phyloP scores from a whole-genome alignment of 2,329 filamentous ascomycete species.

The Aspergillus persii region DNA sequence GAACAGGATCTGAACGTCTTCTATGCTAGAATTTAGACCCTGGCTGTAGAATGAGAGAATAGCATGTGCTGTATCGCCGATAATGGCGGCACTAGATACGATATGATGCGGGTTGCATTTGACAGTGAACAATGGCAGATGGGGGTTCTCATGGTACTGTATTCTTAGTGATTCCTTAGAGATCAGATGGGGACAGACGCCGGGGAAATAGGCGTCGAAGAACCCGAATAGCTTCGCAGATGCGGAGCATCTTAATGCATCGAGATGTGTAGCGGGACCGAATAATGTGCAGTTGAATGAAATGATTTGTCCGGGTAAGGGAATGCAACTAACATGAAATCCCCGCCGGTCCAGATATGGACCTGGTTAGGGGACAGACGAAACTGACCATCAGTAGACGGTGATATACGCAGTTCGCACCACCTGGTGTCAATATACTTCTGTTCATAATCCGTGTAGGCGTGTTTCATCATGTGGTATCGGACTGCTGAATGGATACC shows the following conservation, averaged over 20 bases:
- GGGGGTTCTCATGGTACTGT: slow-evolving; percentile 79
- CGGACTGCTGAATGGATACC: slow-evolving; percentile 89
- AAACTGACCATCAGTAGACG: slow-evolving; percentile 58
- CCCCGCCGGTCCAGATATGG: slow-evolving; percentile 92
- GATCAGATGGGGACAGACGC: slow-evolving; percentile 65
- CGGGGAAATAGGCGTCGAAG: slow-evolving; percentile 83
- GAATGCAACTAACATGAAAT: slow-evolving; percentile 98
- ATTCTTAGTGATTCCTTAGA: slow-evolving; percentile 63
- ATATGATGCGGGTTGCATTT: slow-evolving; percentile 93
- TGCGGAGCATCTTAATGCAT: slow-evolving; percentile 59
- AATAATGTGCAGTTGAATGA: slow-evolving; percentile 97
- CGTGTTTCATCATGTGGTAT: slow-evolving; percentile 94
- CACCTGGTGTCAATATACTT: slow-evolving; percentile 95
- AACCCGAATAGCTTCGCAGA: slow-evolving; percentile 73
- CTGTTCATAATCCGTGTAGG: slow-evolving; percentile 85
- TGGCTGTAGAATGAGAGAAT: slow-evolving; percentile 99
- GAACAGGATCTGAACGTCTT: slow-evolving; percentile 89
- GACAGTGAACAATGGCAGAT: slow-evolving; percentile 88
- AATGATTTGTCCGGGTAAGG: slow-evolving; percentile 86
- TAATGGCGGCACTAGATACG: slow-evolving; percentile 70
- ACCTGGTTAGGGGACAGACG: slow-evolving; percentile 86
- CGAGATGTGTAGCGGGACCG: slow-evolving; percentile 69
- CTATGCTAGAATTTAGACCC: slow-evolving; percentile 94
- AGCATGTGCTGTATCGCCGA: slow-evolving; percentile 93
- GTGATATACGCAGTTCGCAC: slow-evolving; percentile 88